Conservation (phyloP, 1,139 yeast genomes). For the Lodderomyces orthopsilosis region DNA sequence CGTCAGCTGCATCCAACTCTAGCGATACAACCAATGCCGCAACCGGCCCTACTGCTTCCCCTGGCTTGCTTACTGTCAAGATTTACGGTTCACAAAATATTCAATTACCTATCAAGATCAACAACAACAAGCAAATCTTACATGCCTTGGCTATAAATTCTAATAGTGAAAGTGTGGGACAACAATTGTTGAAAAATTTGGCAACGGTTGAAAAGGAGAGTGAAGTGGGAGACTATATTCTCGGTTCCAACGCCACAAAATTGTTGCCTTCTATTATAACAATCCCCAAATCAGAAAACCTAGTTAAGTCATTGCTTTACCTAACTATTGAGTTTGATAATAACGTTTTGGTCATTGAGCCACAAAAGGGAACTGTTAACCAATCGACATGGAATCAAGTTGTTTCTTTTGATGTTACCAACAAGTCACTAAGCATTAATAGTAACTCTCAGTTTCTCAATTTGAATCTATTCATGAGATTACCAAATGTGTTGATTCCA, state of each 20-base stretch:
- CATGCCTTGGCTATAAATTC: constrained; percentile 52
- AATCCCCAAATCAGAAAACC: constrained; percentile 48
- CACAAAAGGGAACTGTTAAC: constrained; percentile 63
- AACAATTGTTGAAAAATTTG: constrained; percentile 34
- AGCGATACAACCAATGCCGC: constrained; percentile 2
- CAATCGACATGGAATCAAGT: constrained; percentile 74
- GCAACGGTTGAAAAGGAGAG: constrained; percentile 21
- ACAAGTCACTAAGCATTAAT: constrained; percentile 30
- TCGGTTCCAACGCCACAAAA: constrained; percentile 37
- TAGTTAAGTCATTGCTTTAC: constrained; percentile 59
- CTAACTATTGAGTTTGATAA: constrained; percentile 77
- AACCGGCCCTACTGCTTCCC: constrained; percentile 26
- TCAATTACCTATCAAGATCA: constrained; percentile 59
- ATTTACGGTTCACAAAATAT: constrained; percentile 61
- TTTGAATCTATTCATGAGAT: constrained; percentile 71
- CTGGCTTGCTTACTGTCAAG: constrained; percentile 71
- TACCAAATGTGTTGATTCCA: constrained; percentile 66
- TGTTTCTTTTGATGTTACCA: constrained; percentile 87
- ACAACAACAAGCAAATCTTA: constrained; percentile 51
- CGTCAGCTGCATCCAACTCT: constrained; percentile 4
- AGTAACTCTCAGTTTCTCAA: constrained; percentile 44
- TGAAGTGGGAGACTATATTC: constrained; percentile 24
- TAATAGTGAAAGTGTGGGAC: constrained; percentile 37
- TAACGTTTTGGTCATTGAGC: constrained; percentile 80
- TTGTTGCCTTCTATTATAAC: constrained; percentile 67